Evolutionary conservation across 2,329 filamentous ascomycete species (phyloP).

Genomic region (Pseudogymnoascus sp.): DNA sequence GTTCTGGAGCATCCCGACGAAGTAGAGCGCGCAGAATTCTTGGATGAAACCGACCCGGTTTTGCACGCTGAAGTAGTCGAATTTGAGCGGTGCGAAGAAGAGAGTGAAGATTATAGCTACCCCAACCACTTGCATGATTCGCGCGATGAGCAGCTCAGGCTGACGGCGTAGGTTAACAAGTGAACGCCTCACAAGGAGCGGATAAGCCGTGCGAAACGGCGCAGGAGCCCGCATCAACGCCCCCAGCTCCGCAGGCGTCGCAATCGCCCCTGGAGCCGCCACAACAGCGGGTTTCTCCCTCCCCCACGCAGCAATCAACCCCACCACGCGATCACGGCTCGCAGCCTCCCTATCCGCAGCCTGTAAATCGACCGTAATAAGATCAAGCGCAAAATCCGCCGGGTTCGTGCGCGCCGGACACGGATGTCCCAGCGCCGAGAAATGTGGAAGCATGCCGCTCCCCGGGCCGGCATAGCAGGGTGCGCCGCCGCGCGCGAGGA

Average conservation of each 20-base stretch:
- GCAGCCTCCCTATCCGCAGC: conserved; percentile 54
- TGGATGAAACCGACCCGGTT: conserved; percentile 68
- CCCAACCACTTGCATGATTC: conserved; percentile 60
- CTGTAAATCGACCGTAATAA: conserved; percentile 70
- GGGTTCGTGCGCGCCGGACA: conserved; percentile 68
- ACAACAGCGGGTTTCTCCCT: conserved; percentile 19
- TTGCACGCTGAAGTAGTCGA: conserved; percentile 64
- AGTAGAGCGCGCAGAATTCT: conserved; percentile 64
- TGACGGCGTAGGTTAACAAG: conserved; percentile 63
- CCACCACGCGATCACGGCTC: conserved; percentile 54
- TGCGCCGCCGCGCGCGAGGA: conserved; percentile 62
- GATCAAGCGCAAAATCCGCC: conserved; percentile 69
- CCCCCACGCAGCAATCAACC: conserved; percentile 54
- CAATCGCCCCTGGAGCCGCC: conserved; percentile 26
- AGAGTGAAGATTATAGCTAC: conserved; percentile 56
- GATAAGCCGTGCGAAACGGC: conserved; percentile 55
- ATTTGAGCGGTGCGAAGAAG: conserved; percentile 64
- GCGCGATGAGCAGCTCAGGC: conserved; percentile 55
- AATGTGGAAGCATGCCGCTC: conserved; percentile 57
- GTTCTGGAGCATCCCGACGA: conserved; percentile 73
- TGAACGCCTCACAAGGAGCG: conserved; percentile 60
- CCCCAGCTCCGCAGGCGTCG: conserved; percentile 65
- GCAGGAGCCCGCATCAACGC: conserved; percentile 58
- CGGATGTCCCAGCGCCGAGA: conserved; percentile 50
- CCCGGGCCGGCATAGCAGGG: conserved; percentile 62